A percentile compares a stretch with the other conserved stretches of the same genome.
phyloP scores from a whole-genome alignment of 257 asterid species.

The Galeopsis tetrahit region DNA sequence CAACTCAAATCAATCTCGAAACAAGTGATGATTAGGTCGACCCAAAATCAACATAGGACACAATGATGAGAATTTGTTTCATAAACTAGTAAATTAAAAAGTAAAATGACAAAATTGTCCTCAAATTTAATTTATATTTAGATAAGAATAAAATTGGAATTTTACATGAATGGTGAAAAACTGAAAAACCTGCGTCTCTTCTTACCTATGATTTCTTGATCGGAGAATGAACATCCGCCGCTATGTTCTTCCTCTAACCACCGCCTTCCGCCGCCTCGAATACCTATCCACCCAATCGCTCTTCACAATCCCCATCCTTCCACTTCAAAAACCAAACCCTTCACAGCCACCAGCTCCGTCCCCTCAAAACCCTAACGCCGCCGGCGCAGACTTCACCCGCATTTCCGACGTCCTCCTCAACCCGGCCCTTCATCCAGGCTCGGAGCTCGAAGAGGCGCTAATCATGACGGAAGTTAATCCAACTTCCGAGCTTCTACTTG shows the following conservation, averaged over 20 bases:
- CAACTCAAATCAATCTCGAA: no score
- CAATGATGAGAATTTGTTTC: no score
- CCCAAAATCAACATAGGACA: no score
- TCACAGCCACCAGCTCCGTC: conserved; percentile 30
- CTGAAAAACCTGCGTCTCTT: not conserved
- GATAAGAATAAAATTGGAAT: no score
- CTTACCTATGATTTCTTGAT: not conserved
- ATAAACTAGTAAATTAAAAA: no score
- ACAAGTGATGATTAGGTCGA: no score
- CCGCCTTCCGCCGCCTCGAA: conserved; percentile 36
- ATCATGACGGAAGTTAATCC: conserved; percentile 45
- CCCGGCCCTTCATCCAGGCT: conserved; percentile 53
- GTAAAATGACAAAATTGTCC: no score
- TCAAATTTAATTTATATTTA: no score
- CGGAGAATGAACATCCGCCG: conserved; percentile 49
- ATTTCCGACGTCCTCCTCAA: conserved; percentile 50
- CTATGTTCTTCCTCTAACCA: conserved; percentile 35
- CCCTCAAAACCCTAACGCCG: conserved; percentile 43
- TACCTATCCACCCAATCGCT: conserved; percentile 42
- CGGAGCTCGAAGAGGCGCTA: conserved; percentile 64
- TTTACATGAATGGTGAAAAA: not conserved
- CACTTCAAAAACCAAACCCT: conserved; percentile 33
- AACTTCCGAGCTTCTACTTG: conserved; percentile 47
- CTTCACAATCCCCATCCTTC: conserved; percentile 46
- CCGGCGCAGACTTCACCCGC: conserved; percentile 45